Base-by-base conservation (phyloP, 768 basidiomycete genomes). In the Lactarius tabidus region DNA sequence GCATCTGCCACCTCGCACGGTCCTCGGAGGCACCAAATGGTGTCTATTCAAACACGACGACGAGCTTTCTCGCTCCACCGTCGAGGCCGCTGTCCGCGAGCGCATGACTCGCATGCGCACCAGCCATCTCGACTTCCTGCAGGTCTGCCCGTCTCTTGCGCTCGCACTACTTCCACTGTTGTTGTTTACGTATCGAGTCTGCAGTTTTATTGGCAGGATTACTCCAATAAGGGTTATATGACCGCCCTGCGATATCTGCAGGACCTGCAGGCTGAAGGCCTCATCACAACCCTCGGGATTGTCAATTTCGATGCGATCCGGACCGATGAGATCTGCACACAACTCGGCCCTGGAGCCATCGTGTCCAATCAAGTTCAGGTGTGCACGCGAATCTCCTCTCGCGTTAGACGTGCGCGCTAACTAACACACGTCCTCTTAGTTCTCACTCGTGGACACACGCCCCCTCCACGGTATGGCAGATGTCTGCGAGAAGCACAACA, bases 301-400 rank as follows among this genome's bases (percentile, higher is more conserved):
- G 89, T 88, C 75, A 93, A 93, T 73, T 93, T 93, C 69, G 91
- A 93, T 75, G 76, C 90, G 0, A 80, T 82, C 53, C 80, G 83
- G 56, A 89, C 85, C 43, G 88, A 91, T 72, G 90, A 93, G 74
- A 90, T 93, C 59, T 93, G 92, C 75, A 84, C 86, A 18, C 80
- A 84, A 55, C 76, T 91, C 28, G 90, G 89, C 6, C 83, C 85
- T 1, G 88, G 86, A 3, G 81, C 80, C 35, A 84, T 93, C 55
- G 88, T 90, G 39, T 88, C 90, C 12, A 93, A 93, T 74, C 91
- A 93, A 76, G 85, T 93, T 9, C 91, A 89, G 81, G 91, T 91
- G 73, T 53, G 54, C 58, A 41, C 38, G 15, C 38, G 23, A 33
- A 20, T 23, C 26, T 57, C 51, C 17, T 55, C 48, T 26, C 48